Conservation (phyloP, 164 flowering plant species). For the Tetrastigma voinierianum region DNA sequence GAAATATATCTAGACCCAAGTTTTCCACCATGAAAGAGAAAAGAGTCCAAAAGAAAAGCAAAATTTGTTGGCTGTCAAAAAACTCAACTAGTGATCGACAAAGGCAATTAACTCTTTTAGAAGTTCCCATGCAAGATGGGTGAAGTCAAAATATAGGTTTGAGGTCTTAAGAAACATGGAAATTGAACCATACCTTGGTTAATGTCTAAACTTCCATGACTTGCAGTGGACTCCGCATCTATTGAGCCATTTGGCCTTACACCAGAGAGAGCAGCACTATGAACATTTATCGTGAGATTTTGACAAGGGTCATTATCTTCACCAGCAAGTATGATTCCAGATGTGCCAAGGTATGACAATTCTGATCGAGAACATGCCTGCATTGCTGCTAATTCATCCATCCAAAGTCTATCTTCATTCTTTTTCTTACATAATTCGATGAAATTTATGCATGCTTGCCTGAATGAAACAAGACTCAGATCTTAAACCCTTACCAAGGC, state of each 20-base stretch:
- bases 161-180: background rate
- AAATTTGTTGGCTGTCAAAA: background rate
- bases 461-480: slow-evolving; percentile 27
- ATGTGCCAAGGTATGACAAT: slow-evolving; percentile 54
- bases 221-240: slow-evolving; percentile 39
- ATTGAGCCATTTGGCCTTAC: slow-evolving; percentile 28
- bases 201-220: slow-evolving; percentile 40
- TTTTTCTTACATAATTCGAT: slow-evolving; percentile 74
- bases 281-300: slow-evolving; percentile 16
- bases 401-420: slow-evolving; percentile 72
- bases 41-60: background rate
- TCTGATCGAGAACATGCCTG: slow-evolving; percentile 60
- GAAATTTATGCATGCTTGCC: slow-evolving; percentile 87
- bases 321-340: slow-evolving; percentile 75
- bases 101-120: background rate
- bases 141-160: background rate
- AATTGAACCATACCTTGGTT: slow-evolving; percentile 42
- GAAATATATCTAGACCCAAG: too few species aligned
- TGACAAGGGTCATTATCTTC: slow-evolving; percentile 42
- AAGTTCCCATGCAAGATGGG: background rate
- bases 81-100: background rate
- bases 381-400: slow-evolving; percentile 82
- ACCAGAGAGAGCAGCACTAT: slow-evolving; percentile 18
- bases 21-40: too few species aligned
- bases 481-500: background rate